Percentiles rank a stretch among this genome's conserved stretches.
These are phyloP conservation scores for Ceratocystis lukuohia DNA, from an alignment of 2,329 filamentous ascomycete species.

Conservation along the genomic window DNA sequence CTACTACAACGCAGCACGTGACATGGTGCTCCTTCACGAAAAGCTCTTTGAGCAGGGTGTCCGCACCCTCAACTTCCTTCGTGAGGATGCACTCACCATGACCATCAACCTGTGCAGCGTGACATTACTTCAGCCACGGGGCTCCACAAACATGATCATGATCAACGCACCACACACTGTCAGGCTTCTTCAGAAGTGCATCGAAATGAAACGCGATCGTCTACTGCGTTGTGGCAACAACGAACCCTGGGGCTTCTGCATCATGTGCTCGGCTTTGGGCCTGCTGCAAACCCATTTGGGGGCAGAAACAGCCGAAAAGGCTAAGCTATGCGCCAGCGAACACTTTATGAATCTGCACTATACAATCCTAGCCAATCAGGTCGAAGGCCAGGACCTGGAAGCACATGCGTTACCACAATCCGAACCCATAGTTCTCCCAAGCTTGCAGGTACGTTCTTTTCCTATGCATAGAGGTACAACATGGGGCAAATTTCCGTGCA, in stretches of 20 bases:
- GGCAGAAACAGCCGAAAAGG: slow-evolving; percentile 41
- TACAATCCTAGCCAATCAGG: slow-evolving; percentile 41
- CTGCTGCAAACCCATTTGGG: slow-evolving; percentile 46
- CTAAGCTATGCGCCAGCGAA: slow-evolving; percentile 46
- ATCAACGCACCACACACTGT: slow-evolving; percentile 47
- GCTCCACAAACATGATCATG: slow-evolving; percentile 49
- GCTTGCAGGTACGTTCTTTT: not conserved
- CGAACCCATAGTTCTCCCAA: not conserved
- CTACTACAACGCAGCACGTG: slow-evolving; percentile 48
- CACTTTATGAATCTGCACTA: slow-evolving; percentile 47
- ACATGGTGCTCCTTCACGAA: slow-evolving; percentile 49
- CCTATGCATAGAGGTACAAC: not conserved
- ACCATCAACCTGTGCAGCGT: slow-evolving; percentile 49
- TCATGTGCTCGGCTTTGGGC: slow-evolving; percentile 47
- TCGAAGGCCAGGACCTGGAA: slow-evolving; percentile 9
- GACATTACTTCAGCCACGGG: slow-evolving; percentile 45
- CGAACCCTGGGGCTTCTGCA: slow-evolving; percentile 51
- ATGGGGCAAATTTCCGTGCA: too few relatives aligned
- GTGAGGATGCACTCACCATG: slow-evolving; percentile 46
- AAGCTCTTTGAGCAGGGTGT: slow-evolving; percentile 46
- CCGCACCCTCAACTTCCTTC: slow-evolving; percentile 45
- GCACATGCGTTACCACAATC: not conserved
- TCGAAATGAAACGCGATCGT: slow-evolving; percentile 47
- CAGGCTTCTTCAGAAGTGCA: slow-evolving; percentile 47
- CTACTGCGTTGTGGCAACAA: slow-evolving; percentile 49